Percentiles rank a stretch among this genome's conserved stretches.
phyloP scores from a whole-genome alignment of 2,329 filamentous ascomycete species.

The Cytospora leucostoma region DNA sequence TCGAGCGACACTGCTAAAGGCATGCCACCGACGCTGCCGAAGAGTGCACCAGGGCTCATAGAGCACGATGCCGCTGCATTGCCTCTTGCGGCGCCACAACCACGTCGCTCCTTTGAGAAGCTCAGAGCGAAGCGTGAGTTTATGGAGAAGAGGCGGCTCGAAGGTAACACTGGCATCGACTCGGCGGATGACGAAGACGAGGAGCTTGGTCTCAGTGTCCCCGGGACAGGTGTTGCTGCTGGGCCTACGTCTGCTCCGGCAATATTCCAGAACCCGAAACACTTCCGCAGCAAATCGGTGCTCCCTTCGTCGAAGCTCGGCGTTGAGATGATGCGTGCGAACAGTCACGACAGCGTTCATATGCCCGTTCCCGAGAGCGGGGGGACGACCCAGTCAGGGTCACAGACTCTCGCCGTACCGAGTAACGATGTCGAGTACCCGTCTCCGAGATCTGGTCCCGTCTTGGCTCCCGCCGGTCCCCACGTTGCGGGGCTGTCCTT shows the following conservation, averaged over 20 bases:
- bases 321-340: constrained; percentile 97
- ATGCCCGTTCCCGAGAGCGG: constrained; percentile 48
- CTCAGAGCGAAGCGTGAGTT: constrained; percentile 74
- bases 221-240: constrained; percentile 38
- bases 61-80: constrained; percentile 46
- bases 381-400: constrained; percentile 50
- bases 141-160: constrained; percentile 69
- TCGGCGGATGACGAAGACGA: constrained; percentile 96
- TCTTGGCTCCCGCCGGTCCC: constrained; percentile 26
- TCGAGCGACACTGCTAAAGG: constrained; percentile 42
- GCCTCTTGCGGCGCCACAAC: constrained; percentile 46
- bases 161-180: constrained; percentile 66
- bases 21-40: constrained; percentile 59
- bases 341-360: constrained; percentile 82
- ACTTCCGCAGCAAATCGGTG: constrained; percentile 56
- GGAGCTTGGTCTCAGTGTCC: constrained; percentile 63
- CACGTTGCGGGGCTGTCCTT: constrained; percentile 15
- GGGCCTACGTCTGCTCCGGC: constrained; percentile 23
- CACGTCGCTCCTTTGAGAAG: constrained; percentile 71
- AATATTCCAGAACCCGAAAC: constrained; percentile 28
- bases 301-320: constrained; percentile 85
- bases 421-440: constrained; percentile 43
- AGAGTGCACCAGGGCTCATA: constrained; percentile 66
- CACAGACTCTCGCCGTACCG: constrained; percentile 52
- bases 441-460: constrained; percentile 17